Evolutionary conservation across 2,329 filamentous ascomycete species (phyloP).

Genomic region (Diaporthe australafricana): DNA sequence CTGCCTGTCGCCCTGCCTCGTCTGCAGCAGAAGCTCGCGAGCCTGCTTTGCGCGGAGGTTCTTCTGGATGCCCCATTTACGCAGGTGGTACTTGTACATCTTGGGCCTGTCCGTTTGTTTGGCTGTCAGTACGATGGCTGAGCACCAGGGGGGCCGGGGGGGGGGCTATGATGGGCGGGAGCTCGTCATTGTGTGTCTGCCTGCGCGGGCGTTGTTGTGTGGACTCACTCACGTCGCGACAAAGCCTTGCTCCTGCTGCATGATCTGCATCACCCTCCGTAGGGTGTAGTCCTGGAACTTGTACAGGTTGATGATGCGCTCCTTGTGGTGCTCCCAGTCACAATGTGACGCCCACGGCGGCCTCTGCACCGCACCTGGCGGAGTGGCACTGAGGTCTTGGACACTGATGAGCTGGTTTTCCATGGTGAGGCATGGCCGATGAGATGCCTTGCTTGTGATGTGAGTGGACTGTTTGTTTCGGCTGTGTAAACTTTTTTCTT

Average conservation of each 20-base stretch:
- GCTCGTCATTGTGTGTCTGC: background rate
- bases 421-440: conserved; percentile 15
- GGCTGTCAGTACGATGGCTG: conserved; percentile 2
- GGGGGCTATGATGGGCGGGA: background rate
- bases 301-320: conserved; percentile 41
- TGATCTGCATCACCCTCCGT: conserved; percentile 40
- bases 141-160: background rate
- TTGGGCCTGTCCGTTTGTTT: conserved; percentile 10
- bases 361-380: background rate
- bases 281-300: conserved; percentile 38
- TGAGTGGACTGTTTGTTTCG: background rate
- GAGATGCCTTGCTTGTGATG: background rate
- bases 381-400: background rate
- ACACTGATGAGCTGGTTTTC: conserved; percentile 5
- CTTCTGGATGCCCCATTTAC: conserved; percentile 29
- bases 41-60: conserved; percentile 27
- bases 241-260: conserved; percentile 40
- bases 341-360: conserved; percentile 24
- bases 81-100: conserved; percentile 31
- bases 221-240: conserved; percentile 38
- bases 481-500: background rate
- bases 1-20: background rate
- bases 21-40: conserved; percentile 20
- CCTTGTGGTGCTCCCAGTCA: conserved; percentile 38
- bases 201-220: background rate